These are phyloP conservation scores for Flammula alnicola DNA, from an alignment of 1,284 basidiomycete species.

Conservation along the genomic window DNA sequence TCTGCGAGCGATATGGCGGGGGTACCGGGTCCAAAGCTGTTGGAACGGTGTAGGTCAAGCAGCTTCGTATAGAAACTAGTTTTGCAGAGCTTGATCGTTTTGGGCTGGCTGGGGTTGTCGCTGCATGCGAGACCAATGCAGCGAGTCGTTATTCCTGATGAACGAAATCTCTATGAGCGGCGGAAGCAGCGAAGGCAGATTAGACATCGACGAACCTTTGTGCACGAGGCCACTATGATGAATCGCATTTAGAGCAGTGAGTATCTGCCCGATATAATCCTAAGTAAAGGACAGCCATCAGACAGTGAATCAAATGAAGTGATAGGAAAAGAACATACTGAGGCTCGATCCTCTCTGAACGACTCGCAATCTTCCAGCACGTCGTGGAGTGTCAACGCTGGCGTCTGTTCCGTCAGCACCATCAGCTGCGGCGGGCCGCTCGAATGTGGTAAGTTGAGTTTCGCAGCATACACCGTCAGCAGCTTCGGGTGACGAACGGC, in stretches of 20 bases:
- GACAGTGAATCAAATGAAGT: background rate
- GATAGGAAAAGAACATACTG: conserved; percentile 40
- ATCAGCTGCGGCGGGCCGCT: conserved; percentile 56
- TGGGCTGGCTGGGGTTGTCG: conserved; percentile 52
- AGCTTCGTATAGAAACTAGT: conserved; percentile 66
- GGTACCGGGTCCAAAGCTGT: conserved; percentile 59
- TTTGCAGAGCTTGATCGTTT: conserved; percentile 68
- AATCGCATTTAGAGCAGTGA: conserved; percentile 66
- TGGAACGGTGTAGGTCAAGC: conserved; percentile 74
- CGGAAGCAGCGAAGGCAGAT: too few species aligned
- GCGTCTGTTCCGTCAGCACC: conserved; percentile 69
- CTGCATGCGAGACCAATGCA: conserved; percentile 64
- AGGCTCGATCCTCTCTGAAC: conserved; percentile 68
- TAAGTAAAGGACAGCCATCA: conserved; percentile 31
- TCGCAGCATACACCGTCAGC: conserved; percentile 65
- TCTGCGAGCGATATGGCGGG: conserved; percentile 39
- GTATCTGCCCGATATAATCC: conserved; percentile 74
- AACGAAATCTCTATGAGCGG: background rate
- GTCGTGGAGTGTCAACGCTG: conserved; percentile 65
- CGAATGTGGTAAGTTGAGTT: conserved; percentile 54
- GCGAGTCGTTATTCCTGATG: conserved; percentile 54
- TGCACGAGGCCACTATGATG: conserved; percentile 70
- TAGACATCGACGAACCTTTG: conserved; percentile 45
- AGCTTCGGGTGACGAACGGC: conserved; percentile 65
- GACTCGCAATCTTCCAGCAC: conserved; percentile 71